Conservation (phyloP, 306 rosid species). For the Canavalia gladiata region DNA sequence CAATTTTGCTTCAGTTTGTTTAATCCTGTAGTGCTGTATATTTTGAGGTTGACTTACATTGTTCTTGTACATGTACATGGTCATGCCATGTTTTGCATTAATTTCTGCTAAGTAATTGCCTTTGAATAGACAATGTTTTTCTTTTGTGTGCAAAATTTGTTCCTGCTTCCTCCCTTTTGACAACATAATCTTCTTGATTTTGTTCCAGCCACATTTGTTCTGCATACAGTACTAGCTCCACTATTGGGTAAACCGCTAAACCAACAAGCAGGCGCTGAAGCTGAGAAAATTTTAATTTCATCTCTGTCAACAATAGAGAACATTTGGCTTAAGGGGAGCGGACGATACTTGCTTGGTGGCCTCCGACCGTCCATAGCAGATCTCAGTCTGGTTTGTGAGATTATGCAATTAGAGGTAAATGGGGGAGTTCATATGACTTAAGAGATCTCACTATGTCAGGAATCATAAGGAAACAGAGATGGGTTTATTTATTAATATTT, state of each 20-base stretch:
- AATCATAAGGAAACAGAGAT: neutral
- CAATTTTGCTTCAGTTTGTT: slow-evolving; percentile 12
- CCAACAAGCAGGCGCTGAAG: slow-evolving; percentile 77
- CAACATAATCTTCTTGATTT: slow-evolving; percentile 44
- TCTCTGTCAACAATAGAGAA: slow-evolving; percentile 80
- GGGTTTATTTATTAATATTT: neutral
- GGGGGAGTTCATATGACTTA: slow-evolving; percentile 15
- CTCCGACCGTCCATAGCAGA: slow-evolving; percentile 82
- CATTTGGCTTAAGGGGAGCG: slow-evolving; percentile 77
- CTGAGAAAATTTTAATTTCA: slow-evolving; percentile 66
- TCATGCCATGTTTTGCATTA: slow-evolving; percentile 12
- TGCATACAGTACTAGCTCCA: slow-evolving; percentile 73
- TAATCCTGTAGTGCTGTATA: neutral
- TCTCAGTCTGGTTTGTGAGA: slow-evolving; percentile 81
- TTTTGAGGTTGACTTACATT: slow-evolving; percentile 16
- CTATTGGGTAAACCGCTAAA: slow-evolving; percentile 61
- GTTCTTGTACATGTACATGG: slow-evolving; percentile 21
- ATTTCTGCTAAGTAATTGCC: slow-evolving; percentile 10
- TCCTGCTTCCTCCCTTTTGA: slow-evolving; percentile 31
- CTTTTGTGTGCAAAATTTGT: slow-evolving; percentile 34
- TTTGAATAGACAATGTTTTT: slow-evolving; percentile 36
- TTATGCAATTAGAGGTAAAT: slow-evolving; percentile 87
- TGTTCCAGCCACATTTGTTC: slow-evolving; percentile 64
- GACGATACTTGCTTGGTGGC: slow-evolving; percentile 78
- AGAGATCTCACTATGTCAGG: slow-evolving; percentile 29